A percentile compares a stretch with the other conserved stretches of the same genome.
Evolutionary conservation across 2,329 filamentous ascomycete species (phyloP).

Genomic region (Pseudopyrenochaeta lycopersici): DNA sequence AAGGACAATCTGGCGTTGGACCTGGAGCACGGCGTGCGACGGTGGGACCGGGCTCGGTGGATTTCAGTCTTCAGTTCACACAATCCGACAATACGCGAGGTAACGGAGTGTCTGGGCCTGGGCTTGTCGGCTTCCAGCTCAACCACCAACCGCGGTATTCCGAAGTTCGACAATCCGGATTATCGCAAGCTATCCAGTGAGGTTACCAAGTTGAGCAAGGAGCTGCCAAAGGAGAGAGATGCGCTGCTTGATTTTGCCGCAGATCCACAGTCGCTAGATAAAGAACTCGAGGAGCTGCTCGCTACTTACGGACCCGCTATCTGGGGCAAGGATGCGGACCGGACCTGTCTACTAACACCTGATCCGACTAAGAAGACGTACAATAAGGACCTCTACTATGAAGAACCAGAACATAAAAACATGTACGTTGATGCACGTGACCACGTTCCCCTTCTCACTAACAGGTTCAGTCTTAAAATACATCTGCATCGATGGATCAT

Average conservation of each 20-base stretch:
- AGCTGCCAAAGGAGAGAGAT: constrained; percentile 48
- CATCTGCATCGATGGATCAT: constrained; percentile 51
- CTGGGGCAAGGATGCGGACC: constrained; percentile 46
- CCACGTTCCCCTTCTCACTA: constrained; percentile 12
- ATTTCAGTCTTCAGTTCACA: constrained; percentile 49
- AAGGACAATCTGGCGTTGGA: constrained; percentile 42
- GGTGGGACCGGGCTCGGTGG: constrained; percentile 47
- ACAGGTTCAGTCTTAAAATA: constrained; percentile 39
- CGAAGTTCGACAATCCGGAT: constrained; percentile 50
- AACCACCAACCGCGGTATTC: constrained; percentile 48
- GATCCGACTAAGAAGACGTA: constrained; percentile 47
- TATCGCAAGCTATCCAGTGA: constrained; percentile 48
- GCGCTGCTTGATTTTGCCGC: constrained; percentile 48
- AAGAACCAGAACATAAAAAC: constrained; percentile 42
- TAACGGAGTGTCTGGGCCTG: constrained; percentile 47
- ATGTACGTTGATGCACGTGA: constrained; percentile 34
- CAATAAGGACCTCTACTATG: constrained; percentile 42
- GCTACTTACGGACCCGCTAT: constrained; percentile 43
- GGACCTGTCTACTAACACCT: constrained; percentile 41
- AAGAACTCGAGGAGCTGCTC: constrained; percentile 45
- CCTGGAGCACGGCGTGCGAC: constrained; percentile 41
- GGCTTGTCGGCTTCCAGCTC: constrained; percentile 46
- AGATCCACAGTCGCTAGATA: constrained; percentile 39
- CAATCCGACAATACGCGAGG: constrained; percentile 49
- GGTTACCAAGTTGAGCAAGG: constrained; percentile 46